These are phyloP conservation scores for Kuraishia molischiana DNA, from an alignment of 805 yeast genomes.

Conservation along the genomic window DNA sequence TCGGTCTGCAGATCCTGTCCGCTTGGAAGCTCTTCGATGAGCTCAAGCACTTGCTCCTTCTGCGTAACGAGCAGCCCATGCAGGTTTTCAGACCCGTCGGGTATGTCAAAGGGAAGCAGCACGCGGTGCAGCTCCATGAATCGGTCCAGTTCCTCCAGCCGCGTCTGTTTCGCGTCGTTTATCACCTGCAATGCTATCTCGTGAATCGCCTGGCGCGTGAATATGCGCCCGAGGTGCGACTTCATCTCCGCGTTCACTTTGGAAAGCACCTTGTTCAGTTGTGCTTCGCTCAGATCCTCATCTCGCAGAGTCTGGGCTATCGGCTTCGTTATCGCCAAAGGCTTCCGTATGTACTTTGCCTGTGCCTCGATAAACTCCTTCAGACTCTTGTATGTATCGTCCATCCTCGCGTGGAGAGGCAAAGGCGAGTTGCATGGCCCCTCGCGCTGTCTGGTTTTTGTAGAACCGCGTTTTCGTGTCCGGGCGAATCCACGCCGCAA, in stretches of 20 bases:
- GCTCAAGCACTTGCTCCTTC: conserved; percentile 11
- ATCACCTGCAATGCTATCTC: conserved; percentile 19
- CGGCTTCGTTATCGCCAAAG: background rate
- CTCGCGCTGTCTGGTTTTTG: no score
- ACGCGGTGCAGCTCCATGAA: conserved; percentile 17
- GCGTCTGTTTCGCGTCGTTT: conserved; percentile 11
- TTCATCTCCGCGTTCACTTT: conserved; percentile 1
- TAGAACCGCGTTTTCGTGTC: no score
- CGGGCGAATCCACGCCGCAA: no score
- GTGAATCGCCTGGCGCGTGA: conserved; percentile 18
- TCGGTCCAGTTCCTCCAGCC: conserved; percentile 9
- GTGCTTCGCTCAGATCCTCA: background rate
- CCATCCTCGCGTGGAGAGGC: no score
- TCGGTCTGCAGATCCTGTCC: conserved; percentile 10
- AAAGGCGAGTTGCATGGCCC: no score
- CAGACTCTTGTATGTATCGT: background rate
- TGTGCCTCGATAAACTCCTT: background rate
- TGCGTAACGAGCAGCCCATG: conserved; percentile 14
- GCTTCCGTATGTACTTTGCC: background rate
- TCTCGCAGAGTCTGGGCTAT: no score
- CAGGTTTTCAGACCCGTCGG: conserved; percentile 13
- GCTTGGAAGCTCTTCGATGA: conserved; percentile 20
- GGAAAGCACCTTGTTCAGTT: background rate
- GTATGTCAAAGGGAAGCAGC: conserved; percentile 14
- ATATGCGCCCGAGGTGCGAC: conserved; percentile 4